Conservation (phyloP, 352 stramenopile genomes). For the Pythium dissotocum region DNA sequence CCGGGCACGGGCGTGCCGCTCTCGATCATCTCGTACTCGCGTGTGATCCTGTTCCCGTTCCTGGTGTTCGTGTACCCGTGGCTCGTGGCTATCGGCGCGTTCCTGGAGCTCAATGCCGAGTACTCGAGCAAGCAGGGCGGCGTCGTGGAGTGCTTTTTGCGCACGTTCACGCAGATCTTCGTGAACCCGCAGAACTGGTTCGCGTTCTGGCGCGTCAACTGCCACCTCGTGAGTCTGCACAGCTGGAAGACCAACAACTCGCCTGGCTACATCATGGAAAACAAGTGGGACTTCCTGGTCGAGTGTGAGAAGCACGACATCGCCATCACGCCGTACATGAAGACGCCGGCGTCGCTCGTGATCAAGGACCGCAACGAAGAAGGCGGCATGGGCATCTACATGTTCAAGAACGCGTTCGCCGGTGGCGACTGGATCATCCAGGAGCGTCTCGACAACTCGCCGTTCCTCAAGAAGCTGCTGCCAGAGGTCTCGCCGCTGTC, state of each 20-base stretch:
- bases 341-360: conserved; percentile 88
- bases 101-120: conserved; percentile 68
- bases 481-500: conserved; percentile 94
- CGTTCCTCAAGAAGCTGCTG: conserved; percentile 91
- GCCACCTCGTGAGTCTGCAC: conserved; percentile 93
- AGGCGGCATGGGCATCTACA: conserved; percentile 96
- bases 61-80: conserved; percentile 88
- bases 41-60: conserved; percentile 83
- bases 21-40: conserved; percentile 85
- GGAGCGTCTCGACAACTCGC: conserved; percentile 93
- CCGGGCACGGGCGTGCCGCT: conserved; percentile 95
- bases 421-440: conserved; percentile 97
- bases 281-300: conserved; percentile 98
- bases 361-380: conserved; percentile 98
- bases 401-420: conserved; percentile 96
- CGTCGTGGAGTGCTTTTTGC: conserved; percentile 90
- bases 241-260: conserved; percentile 91
- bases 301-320: conserved; percentile 90
- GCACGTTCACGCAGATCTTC: conserved; percentile 83
- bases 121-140: conserved; percentile 61
- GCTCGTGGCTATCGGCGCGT: conserved; percentile 79
- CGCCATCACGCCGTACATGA: conserved; percentile 93
- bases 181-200: conserved; percentile 96
- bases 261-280: conserved; percentile 94
- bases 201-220: conserved; percentile 97